Percentiles rank a stretch among this genome's conserved stretches.
phyloP scores from a whole-genome alignment of 2,329 filamentous ascomycete species.

The Trichoderma hamatum region DNA sequence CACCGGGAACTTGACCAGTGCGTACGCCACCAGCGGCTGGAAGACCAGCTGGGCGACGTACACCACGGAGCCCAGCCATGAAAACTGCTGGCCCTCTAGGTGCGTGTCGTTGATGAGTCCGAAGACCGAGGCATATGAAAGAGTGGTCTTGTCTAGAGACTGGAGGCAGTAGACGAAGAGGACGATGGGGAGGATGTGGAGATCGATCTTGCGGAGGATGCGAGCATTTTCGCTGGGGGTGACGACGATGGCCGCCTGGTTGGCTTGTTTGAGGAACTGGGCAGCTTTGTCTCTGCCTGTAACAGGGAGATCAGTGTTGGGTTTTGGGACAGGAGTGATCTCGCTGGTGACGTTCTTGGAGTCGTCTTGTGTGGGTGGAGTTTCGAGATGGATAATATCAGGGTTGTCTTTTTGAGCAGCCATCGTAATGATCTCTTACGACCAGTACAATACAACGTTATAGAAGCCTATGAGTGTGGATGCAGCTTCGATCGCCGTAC shows the following conservation, averaged over 20 bases:
- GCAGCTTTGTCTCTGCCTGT: conserved; percentile 50
- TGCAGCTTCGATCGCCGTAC: not conserved
- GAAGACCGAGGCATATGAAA: conserved; percentile 68
- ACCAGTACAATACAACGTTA: not conserved
- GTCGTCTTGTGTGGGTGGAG: not conserved
- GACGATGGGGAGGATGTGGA: conserved; percentile 53
- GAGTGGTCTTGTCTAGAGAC: conserved; percentile 39
- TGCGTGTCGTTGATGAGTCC: conserved; percentile 56
- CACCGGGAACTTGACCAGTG: conserved; percentile 56
- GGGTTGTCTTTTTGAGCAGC: conserved; percentile 16
- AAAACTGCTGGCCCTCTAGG: conserved; percentile 58
- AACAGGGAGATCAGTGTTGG: conserved; percentile 11
- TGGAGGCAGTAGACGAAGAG: conserved; percentile 54
- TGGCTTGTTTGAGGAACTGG: conserved; percentile 50
- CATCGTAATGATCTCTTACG: conserved; percentile 3
- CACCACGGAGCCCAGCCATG: conserved; percentile 59
- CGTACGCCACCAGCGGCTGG: conserved; percentile 59
- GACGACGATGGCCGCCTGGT: conserved; percentile 48
- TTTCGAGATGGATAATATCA: conserved; percentile 25
- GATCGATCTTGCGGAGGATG: conserved; percentile 51
- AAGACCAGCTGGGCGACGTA: conserved; percentile 43
- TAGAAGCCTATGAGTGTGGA: not conserved
- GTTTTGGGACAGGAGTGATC: conserved; percentile 7
- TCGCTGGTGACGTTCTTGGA: conserved; percentile 4
- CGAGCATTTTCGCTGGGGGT: conserved; percentile 56